phyloP scores from a whole-genome alignment of 2,329 filamentous ascomycete species.

The Decorospora gaudefroyi region DNA sequence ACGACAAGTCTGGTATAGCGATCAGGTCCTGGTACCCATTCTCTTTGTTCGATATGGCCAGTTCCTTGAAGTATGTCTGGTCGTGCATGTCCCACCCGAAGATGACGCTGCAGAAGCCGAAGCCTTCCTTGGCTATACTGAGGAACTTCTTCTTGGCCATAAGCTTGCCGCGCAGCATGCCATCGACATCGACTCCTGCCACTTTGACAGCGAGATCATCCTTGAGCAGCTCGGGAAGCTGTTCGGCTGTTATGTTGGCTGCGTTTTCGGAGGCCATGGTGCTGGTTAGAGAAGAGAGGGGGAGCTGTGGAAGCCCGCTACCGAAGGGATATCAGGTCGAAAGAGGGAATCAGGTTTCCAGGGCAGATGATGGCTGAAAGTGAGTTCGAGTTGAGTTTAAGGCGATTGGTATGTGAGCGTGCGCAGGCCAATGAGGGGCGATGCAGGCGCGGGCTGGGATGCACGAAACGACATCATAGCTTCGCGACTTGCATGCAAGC shows the following conservation, averaged over 20 bases:
- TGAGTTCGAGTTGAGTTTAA: slow-evolving; percentile 6
- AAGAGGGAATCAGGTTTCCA: slow-evolving; percentile 17
- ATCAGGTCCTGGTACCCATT: slow-evolving; percentile 89
- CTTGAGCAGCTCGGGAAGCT: slow-evolving; percentile 68
- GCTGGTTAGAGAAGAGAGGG: not conserved
- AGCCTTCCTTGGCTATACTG: slow-evolving; percentile 76
- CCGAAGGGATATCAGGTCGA: not conserved
- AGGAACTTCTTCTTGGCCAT: slow-evolving; percentile 93
- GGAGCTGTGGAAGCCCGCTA: not conserved
- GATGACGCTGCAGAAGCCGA: slow-evolving; percentile 92
- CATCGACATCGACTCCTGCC: slow-evolving; percentile 85
- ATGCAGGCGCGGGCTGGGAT: slow-evolving; percentile 15
- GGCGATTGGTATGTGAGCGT: slow-evolving; percentile 17
- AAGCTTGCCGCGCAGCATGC: slow-evolving; percentile 84
- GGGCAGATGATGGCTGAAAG: slow-evolving; percentile 2
- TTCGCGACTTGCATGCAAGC: slow-evolving; percentile 4
- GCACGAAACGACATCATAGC: slow-evolving; percentile 22
- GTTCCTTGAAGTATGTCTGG: slow-evolving; percentile 81
- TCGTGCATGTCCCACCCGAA: slow-evolving; percentile 99
- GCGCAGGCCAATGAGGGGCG: slow-evolving; percentile 41
- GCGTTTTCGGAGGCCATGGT: slow-evolving; percentile 24
- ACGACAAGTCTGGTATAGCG: slow-evolving; percentile 76
- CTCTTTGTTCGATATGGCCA: slow-evolving; percentile 84
- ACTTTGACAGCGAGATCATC: slow-evolving; percentile 82
- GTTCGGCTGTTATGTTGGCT: slow-evolving; percentile 62